A percentile compares a stretch with the other conserved stretches of the same genome.
These are phyloP conservation scores for Cucumis sativus DNA, from an alignment of 306 rosid species.

Conservation along the genomic window DNA sequence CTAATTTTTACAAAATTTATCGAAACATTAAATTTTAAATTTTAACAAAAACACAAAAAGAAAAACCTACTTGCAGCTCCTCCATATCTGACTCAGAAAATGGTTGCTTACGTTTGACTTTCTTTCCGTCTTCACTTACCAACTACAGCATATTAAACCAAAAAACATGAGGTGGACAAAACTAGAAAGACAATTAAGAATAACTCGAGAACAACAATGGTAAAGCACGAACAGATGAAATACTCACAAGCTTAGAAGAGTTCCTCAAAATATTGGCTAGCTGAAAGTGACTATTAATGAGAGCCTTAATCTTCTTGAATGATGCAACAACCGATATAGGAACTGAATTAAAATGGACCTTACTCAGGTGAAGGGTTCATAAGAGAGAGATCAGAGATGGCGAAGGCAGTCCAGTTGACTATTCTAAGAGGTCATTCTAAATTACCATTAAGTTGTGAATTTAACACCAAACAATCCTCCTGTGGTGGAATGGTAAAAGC, in stretches of 20 bases:
- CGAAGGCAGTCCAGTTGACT: neutral
- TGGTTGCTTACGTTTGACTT: conserved; percentile 64
- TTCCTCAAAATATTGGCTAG: conserved; percentile 75
- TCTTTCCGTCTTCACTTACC: conserved; percentile 90
- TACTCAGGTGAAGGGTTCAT: neutral
- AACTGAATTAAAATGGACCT: conserved; percentile 36
- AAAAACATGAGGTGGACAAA: conserved; percentile 9
- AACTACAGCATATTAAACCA: conserved; percentile 37
- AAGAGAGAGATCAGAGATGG: neutral
- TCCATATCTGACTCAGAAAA: conserved; percentile 70
- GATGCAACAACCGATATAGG: conserved; percentile 93
- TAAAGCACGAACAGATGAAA: neutral
- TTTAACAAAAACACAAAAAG: neutral
- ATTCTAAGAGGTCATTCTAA: neutral
- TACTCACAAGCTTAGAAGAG: conserved; percentile 85
- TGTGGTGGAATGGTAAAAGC: neutral
- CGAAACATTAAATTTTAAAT: neutral
- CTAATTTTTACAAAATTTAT: neutral
- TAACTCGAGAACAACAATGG: neutral
- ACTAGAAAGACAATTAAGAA: conserved; percentile 2
- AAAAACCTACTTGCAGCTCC: conserved; percentile 67
- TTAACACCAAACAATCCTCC: neutral
- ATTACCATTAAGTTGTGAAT: neutral
- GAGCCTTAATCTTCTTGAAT: conserved; percentile 96
- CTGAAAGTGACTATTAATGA: conserved; percentile 54